A percentile compares a stretch with the other conserved stretches of the same genome.
phyloP scores from a whole-genome alignment of 805 yeast genomes.

The Kodamaea kakaduensis region DNA sequence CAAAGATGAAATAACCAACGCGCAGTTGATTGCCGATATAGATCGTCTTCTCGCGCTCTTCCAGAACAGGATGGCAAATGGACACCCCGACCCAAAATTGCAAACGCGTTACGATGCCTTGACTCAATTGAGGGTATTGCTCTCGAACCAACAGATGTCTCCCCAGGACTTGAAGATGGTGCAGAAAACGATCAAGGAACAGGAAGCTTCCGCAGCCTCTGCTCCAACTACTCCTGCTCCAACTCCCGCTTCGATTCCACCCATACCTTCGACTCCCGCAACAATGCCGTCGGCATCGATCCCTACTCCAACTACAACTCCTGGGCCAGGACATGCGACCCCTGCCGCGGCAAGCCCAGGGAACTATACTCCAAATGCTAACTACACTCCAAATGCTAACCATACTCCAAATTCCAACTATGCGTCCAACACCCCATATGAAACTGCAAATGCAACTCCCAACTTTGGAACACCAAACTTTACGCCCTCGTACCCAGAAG shows the following conservation, averaged over 20 bases:
- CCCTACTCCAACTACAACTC: slow-evolving; percentile 8
- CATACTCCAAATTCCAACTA: slow-evolving; percentile 9
- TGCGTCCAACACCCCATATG: slow-evolving; percentile 5
- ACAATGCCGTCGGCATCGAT: slow-evolving; percentile 4
- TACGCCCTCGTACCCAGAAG: slow-evolving; percentile 19
- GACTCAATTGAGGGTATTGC: slow-evolving; percentile 38
- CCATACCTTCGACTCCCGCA: no score
- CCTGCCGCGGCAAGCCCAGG: neutral
- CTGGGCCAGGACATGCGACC: slow-evolving; percentile 8
- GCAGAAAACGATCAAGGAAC: slow-evolving; percentile 34
- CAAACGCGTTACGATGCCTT: slow-evolving; percentile 43
- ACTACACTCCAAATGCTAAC: slow-evolving; percentile 3
- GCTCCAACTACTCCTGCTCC: slow-evolving; percentile 11
- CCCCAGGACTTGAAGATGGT: slow-evolving; percentile 35
- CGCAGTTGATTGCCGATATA: slow-evolving; percentile 29
- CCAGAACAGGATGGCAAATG: slow-evolving; percentile 30
- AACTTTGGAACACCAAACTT: neutral
- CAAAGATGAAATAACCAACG: slow-evolving; percentile 16
- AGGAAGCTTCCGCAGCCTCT: slow-evolving; percentile 18
- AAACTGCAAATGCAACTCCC: slow-evolving; percentile 1
- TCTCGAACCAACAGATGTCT: slow-evolving; percentile 35
- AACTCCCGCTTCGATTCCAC: no score
- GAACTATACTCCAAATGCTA: slow-evolving; percentile 4
- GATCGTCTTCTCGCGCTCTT: slow-evolving; percentile 40
- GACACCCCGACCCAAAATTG: slow-evolving; percentile 38